Percentiles rank a stretch among this genome's conserved stretches.
phyloP scores from a whole-genome alignment of 495 filamentous ascomycete genomes.

The Penicillium fimorum region DNA sequence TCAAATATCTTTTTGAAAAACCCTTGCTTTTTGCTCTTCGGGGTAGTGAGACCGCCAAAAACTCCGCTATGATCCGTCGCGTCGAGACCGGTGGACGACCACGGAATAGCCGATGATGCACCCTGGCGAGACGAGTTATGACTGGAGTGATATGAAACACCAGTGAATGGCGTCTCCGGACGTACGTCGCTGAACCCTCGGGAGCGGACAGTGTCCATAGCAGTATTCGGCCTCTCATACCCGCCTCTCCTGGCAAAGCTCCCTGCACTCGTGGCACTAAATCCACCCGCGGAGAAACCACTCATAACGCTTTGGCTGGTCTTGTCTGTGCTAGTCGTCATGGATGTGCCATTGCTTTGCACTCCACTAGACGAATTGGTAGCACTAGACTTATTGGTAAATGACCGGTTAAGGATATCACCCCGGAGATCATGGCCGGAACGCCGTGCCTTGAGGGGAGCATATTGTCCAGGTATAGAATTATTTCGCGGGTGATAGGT shows the following conservation, averaged over 20 bases:
- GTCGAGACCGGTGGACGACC: constrained; percentile 36
- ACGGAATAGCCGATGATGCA: constrained; percentile 48
- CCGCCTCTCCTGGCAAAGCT: constrained; percentile 73
- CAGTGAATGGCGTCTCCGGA: constrained; percentile 70
- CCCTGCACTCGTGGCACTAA: constrained; percentile 93
- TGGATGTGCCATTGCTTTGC: constrained; percentile 69
- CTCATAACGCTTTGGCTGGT: constrained; percentile 91
- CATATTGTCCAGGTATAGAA: constrained; percentile 42
- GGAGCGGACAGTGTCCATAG: constrained; percentile 45
- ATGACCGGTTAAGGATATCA: constrained; percentile 67
- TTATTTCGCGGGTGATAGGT: constrained; percentile 43
- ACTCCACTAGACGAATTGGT: constrained; percentile 70
- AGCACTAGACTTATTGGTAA: constrained; percentile 82
- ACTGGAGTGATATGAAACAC: constrained; percentile 80
- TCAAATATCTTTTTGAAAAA: constrained; percentile 98
- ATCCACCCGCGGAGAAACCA: constrained; percentile 80
- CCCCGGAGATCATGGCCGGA: constrained; percentile 81
- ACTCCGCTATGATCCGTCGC: constrained; percentile 50
- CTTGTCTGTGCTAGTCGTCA: constrained; percentile 67
- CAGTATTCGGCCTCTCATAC: constrained; percentile 50
- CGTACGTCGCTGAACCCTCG: constrained; percentile 52
- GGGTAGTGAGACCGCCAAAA: constrained; percentile 79
- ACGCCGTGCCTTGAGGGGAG: constrained; percentile 58
- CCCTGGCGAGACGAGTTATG: constrained; percentile 64
- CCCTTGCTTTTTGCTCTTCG: constrained; percentile 86